Evolutionary conservation across 805 yeast genomes (phyloP).

Genomic region (Yamadazyma kitorensis): DNA sequence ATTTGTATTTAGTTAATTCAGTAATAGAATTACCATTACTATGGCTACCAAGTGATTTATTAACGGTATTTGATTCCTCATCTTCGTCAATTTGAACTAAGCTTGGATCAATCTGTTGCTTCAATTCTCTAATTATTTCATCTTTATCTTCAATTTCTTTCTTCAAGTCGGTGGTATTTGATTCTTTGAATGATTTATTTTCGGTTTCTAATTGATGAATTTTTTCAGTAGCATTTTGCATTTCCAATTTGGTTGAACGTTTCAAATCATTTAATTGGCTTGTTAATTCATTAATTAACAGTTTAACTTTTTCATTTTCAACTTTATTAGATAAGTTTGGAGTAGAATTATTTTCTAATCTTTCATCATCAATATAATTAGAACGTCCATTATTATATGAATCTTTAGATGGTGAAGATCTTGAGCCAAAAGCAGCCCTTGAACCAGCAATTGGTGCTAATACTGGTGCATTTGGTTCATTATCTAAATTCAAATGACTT

Average conservation of each 20-base stretch:
- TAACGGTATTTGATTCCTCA: constrained; percentile 15
- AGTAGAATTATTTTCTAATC: constrained; percentile 11
- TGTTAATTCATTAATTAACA: constrained; percentile 30
- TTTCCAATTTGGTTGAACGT: constrained; percentile 42
- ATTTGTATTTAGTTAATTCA: constrained; percentile 37
- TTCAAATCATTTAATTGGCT: constrained; percentile 31
- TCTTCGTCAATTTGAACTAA: constrained; percentile 18
- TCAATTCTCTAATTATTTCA: constrained; percentile 29
- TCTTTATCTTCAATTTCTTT: constrained; percentile 29
- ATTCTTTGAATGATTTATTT: constrained; percentile 11
- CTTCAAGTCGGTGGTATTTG: constrained; percentile 13
- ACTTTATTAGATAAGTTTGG: constrained; percentile 9
- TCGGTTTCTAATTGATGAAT: constrained; percentile 46
- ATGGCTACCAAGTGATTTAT: constrained; percentile 7
- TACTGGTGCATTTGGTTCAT: too few species aligned
- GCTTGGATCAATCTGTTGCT: constrained; percentile 21
- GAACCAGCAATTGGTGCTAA: too few species aligned
- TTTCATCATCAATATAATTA: constrained; percentile 5
- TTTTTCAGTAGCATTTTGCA: constrained; percentile 54
- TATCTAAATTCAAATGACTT: too few species aligned
- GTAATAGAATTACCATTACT: constrained; percentile 21
- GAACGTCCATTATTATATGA: constrained; percentile 8
- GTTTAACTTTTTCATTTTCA: constrained; percentile 28
- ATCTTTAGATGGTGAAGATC: too few species aligned
- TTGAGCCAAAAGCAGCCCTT: too few species aligned